Evolutionary conservation across 2,329 filamentous ascomycete species (phyloP), one percentile per base, ranked within the genome.

Genomic region (Alternaria triticimaculans): DNA sequence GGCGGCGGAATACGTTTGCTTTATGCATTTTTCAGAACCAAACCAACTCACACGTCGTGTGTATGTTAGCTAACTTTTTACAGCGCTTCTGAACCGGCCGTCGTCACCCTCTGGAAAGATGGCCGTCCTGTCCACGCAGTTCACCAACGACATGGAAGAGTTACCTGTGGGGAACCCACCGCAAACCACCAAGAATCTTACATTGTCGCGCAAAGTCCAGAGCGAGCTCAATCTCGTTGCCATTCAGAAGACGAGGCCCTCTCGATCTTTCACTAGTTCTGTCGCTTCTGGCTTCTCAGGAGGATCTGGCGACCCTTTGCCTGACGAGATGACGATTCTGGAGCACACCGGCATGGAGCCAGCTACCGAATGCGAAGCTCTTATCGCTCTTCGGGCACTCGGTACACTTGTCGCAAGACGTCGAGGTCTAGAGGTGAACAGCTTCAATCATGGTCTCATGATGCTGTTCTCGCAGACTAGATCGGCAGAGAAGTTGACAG

Each of bases 91-190:
- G 5, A 70, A 72, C 25, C 75, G 76, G 45, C 69, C 75, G 5
- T 60, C 63, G 6, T 82, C 81, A 8, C 80, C 81, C 4, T 82
- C 81, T 3, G 69, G 67, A 14, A 74, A 75, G 45, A 83, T 83
- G 80, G 69, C 69, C 23, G 73, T 73, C 44, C 67, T 83, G 11
- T 83, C 82, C 6, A 72, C 74, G 59, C 76, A 77, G n/a, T 70
- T 84, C 14, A 75, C 74, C 4, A 67, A 64, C 41, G 75, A 59
- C 4, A 57, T 69, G 30, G 60, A 72, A 23, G 68, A 74, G 10
- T 60, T 82, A 4, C 71, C 71, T 10, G 71, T 80, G 10, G 80
- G 77, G 3, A 77, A 76, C 15, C 78, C 77, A 12, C 77, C 79
- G 6, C 60, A 48, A 3, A 28, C 54, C 2, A 59, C 62, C 3